Conservation (phyloP, 2,329 filamentous ascomycete genomes). For the Berkeleyomyces rouxiae region DNA sequence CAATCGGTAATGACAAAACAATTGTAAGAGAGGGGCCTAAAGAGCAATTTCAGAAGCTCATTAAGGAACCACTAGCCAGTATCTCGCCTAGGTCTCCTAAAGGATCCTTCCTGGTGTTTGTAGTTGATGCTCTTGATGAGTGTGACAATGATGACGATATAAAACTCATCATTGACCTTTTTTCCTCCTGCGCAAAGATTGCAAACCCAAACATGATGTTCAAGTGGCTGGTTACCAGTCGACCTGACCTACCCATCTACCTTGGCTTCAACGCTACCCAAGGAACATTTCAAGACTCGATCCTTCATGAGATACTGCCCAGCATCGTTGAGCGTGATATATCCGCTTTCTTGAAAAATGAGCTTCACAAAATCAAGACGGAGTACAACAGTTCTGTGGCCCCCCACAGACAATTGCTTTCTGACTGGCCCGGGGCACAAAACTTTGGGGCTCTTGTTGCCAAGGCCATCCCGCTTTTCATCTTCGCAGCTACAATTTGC, state of each 20-base stretch:
- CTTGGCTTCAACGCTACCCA: conserved; percentile 21
- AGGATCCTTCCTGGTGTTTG: background rate
- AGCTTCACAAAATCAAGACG: background rate
- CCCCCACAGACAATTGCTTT: background rate
- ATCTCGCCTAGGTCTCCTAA: background rate
- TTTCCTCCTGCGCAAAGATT: background rate
- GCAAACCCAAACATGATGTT: background rate
- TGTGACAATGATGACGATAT: background rate
- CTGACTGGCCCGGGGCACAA: background rate
- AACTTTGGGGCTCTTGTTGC: background rate
- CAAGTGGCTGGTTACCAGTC: conserved; percentile 18
- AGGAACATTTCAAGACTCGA: conserved; percentile 24
- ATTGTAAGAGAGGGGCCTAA: background rate
- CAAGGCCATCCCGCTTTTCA: background rate
- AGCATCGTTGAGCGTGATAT: background rate
- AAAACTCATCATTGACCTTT: background rate
- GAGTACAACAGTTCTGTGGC: background rate
- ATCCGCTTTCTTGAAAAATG: conserved; percentile 21
- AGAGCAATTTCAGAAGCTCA: background rate
- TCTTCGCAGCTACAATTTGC: background rate
- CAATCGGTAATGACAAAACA: background rate
- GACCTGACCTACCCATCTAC: conserved; percentile 17
- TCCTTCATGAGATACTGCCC: conserved; percentile 21
- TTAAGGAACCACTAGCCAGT: background rate
- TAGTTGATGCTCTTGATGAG: background rate